These are phyloP conservation scores for Pelargonium fulgidum DNA, from an alignment of 441 rosid genomes.

Conservation along the genomic window DNA sequence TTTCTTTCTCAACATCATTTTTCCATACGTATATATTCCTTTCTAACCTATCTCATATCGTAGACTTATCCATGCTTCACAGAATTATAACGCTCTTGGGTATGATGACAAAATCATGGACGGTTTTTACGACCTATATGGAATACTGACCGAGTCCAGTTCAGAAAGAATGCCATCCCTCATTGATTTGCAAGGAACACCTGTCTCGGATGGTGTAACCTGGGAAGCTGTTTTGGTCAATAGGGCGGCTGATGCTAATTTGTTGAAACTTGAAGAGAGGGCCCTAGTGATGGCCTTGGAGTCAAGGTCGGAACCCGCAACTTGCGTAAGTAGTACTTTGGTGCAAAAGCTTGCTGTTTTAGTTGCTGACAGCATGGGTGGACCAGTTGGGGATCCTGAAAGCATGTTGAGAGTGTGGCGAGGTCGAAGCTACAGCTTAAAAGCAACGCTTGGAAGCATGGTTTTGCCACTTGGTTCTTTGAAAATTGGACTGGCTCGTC, in stretches of 20 bases:
- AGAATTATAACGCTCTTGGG: conserved; percentile 89
- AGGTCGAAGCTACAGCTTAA: conserved; percentile 72
- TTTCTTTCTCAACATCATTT: conserved; percentile 20
- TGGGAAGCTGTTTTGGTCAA: conserved; percentile 94
- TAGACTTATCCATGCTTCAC: conserved; percentile 64
- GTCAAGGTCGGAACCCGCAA: conserved; percentile 44
- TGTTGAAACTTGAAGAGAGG: conserved; percentile 66
- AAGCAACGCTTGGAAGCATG: conserved; percentile 86
- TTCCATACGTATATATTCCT: conserved; percentile 26
- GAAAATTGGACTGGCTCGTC: conserved; percentile 92
- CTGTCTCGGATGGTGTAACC: conserved; percentile 45
- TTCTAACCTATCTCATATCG: conserved; percentile 53
- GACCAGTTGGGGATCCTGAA: conserved; percentile 73
- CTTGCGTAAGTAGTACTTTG: conserved; percentile 38
- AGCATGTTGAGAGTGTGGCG: conserved; percentile 66
- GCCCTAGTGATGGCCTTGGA: conserved; percentile 52
- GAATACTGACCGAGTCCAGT: conserved; percentile 48
- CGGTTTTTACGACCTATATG: conserved; percentile 86
- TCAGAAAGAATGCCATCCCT: conserved; percentile 82
- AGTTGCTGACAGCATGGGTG: conserved; percentile 91
- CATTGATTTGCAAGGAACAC: conserved; percentile 79
- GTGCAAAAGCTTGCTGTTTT: conserved; percentile 63
- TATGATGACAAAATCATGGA: conserved; percentile 96
- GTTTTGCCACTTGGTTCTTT: conserved; percentile 94
- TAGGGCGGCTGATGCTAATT: conserved; percentile 76